Evolutionary conservation across 2,329 filamentous ascomycete genomes (phyloP), one percentile per base, ranked within the genome.

Genomic region (Arthrobotrys megalospora): DNA sequence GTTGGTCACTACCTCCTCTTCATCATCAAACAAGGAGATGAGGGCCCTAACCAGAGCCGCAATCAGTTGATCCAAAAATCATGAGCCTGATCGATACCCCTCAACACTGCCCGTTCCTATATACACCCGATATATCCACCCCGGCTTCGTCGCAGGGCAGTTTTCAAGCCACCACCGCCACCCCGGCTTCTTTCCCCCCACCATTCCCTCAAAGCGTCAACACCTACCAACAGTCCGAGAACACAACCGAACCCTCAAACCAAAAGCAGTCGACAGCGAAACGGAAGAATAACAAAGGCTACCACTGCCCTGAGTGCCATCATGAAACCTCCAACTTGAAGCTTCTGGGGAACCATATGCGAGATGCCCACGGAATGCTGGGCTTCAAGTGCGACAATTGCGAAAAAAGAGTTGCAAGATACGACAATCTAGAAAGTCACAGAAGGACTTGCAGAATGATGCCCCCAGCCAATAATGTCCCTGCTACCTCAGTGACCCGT

Each of bases 401-500:
- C n/a, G 34, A 60, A 3, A 38, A 4, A n/a, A 16, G 53, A 41
- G 53, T 41, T 28, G 14, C 53, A 19, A 38, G 53, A 60, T 16
- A 60, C 8, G 53, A 60, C 34, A 60, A 60, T 41, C 32, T 60
- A 3, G 19, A 36, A 60, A 60, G 53, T 28, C 53, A 60, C 34
- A 16, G 16, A 8, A 36, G 24, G 19, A 38, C n/a, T 19, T 60
- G 53, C 32, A 12, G 28, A 24, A 38, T 10, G 19, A 6, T n/a
- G 8, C 48, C 19, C 6, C 1, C 45, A 16, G 48, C 7, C 6
- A 24, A n/a, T 16, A 6, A 12, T 12, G 2, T 6, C 24, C 1
- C 50, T 36, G 24, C 21, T 14, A 12, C n/a, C 14, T 36, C 50
- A 34, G 8, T 10, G 7, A 14, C 14, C 14, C 3, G 3, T 16